Evolutionary conservation across 805 yeast genomes (phyloP), one percentile per base, ranked within the genome.

Genomic region (Ogataea zsoltii): DNA sequence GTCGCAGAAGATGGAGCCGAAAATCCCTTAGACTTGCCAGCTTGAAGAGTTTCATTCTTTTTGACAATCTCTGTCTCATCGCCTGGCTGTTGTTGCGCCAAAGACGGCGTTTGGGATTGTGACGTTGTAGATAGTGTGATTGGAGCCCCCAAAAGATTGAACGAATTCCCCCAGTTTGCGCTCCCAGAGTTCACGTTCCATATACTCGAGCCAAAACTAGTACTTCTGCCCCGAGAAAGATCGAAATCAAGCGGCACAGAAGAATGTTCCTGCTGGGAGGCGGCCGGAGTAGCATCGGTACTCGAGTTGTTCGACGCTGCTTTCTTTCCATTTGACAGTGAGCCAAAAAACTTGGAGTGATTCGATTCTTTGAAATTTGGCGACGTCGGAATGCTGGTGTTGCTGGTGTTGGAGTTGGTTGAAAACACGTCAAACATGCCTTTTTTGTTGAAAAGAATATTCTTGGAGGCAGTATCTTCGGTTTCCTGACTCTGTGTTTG

Each of bases 141-240:
- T 7, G 56, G 50, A 30, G 48, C 49, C 10, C 41, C 43, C 33
- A 50, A 32, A 13, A 51, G 18, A 16, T 40, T 38, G 34, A 51
- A 46, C 18, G 54, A 48, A 17, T 45, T 50, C 14, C 56, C 57
- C 42, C 55, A 43, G 45, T 50, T 53, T 11, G 47, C 33, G 25
- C 30, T 42, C 14, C 42, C 43, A 15, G 42, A 43, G 32, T 43
- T 52, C 38, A 55, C 58, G 39, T 63, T 66, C 68, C 69, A 63
- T 32, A 64, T 66, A 45, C 68, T 65, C 10, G 68, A 60, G 1
- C 69, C 65, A 52, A 64, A 62, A 50, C 68, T 63, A 1, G 65
- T 57, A 46, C 69, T 65, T 45, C 70, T 54, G 5, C 51, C 67
- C 32, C 70, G 54, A 1, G 56, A 42, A 3, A 49, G 29, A n/a